Base-by-base conservation (phyloP, 2,329 filamentous ascomycete genomes). In the Exophiala viscosa region DNA sequence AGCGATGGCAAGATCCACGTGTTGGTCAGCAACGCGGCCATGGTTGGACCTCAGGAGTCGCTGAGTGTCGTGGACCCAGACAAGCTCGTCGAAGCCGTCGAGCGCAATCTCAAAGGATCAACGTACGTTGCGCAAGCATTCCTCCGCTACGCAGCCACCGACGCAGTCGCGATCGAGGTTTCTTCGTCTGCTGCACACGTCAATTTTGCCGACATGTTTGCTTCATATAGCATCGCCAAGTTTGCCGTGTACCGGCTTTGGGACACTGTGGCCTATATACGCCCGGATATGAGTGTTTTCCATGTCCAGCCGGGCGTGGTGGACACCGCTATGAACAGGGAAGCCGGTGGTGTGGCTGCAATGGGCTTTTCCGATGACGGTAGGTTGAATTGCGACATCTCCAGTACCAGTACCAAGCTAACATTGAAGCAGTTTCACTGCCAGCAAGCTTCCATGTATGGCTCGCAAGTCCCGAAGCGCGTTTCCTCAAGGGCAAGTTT, bases 361-460 rank as follows among this genome's bases (percentile, higher is more conserved):
- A 65, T 17, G 13, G 44, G 40, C 8, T 18, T 75, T 46, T 66
- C 45, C 17, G 48, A 51, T 38, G 14, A 45, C 23, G 48, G 41
- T 43, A 34, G 33, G 33, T 43, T 14, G 20, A 8, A 34, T n/a
- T n/a, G n/a, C 31, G 70, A 36, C 32, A 36, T 13, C 42, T 33
- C 11, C 13, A n/a, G n/a, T n/a, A n/a, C 28, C 23, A 33, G 17
- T 15, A 40, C 14, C 17, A 49, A 28, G 15, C 50, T 52, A 31
- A 53, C 31, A 13, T 10, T 45, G 2, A 36, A n/a, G 10, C 39
- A 54, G 54, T 45, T 17, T 14, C 53, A 35, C 68, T 77, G 8
- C 64, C 72, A 1, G 72, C 66, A 0, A 62, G 70, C 51, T 78
- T 77, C 55, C 54, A 65, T 6, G 67, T 77, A 3, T 78, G 75